Base-by-base conservation (phyloP, 768 basidiomycete species). In the Paxillus ammoniavirescens region DNA sequence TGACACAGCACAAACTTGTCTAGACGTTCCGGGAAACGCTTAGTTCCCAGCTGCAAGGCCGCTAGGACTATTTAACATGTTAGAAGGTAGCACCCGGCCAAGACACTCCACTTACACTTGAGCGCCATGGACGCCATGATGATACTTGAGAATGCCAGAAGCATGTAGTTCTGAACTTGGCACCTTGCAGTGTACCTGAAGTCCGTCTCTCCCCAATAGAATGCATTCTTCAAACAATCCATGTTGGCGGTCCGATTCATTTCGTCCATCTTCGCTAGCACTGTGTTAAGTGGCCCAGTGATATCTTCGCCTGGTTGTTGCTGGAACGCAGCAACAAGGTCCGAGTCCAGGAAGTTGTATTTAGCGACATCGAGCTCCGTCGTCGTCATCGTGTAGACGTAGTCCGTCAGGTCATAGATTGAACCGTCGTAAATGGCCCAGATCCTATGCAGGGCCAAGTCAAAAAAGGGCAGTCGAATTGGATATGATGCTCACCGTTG, bases 1-100 rank as follows among this genome's bases (percentile, higher is more conserved):
- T 86, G 82, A 59, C 83, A 85, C 50, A 86, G 71, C 53, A 87
- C 77, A 56, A 87, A 87, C 66, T 87, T 87, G 66, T 87, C 84
- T 58, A 83, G 67, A 66, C 83, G 75, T 66, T 87, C 85, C 3
- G 84, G 84, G 60, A 73, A 77, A 30, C 84, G 76, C 65, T 85
- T 86, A 5, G 75, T 75, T 5, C 77, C 69, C 17, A 87, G 74
- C 61, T 87, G 84, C 38, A 87, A 69, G 4, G 84, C 84, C 49
- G 84, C 80, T 65, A 87, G 68, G 73, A 87, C 84, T 87, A 40
- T 45, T 21, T 8, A 35, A 50, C 23, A 10, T 15, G 49, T 67
- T 17, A 67, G 53, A 50, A 44, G 33, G 38, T 12, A 53, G 13
- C 47, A 15, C 49, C 28, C n/a, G 44, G 40, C 9, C 15, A 45